Evolutionary conservation across 768 basidiomycete species (phyloP).

Genomic region (Boletus patriciae): DNA sequence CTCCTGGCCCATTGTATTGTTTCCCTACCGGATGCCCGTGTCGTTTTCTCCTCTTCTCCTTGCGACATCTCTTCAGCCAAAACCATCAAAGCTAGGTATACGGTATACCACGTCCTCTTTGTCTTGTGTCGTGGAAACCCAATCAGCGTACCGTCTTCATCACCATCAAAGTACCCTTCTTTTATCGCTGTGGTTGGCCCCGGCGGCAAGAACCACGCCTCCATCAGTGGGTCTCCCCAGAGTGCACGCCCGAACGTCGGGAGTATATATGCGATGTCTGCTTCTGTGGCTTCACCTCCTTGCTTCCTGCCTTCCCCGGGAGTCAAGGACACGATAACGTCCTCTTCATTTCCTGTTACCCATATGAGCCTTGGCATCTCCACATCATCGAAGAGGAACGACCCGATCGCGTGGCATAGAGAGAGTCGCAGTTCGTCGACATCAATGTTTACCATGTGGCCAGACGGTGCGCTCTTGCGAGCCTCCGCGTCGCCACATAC

Average conservation of each 20-base stretch:
- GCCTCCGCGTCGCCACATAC: slow-evolving; percentile 33
- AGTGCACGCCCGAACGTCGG: slow-evolving; percentile 53
- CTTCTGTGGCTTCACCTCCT: slow-evolving; percentile 18
- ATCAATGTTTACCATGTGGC: slow-evolving; percentile 18
- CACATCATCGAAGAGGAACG: slow-evolving; percentile 75
- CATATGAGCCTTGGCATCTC: slow-evolving; percentile 68
- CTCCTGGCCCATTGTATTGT: slow-evolving; percentile 42
- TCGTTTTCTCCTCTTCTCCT: slow-evolving; percentile 15
- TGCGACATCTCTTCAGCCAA: slow-evolving; percentile 43
- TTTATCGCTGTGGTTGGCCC: slow-evolving; percentile 50
- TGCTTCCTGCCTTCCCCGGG: slow-evolving; percentile 2
- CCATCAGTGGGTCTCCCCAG: slow-evolving; percentile 78
- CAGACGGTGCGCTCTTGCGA: slow-evolving; percentile 9
- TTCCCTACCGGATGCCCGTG: slow-evolving; percentile 21
- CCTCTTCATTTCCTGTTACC: slow-evolving; percentile 59
- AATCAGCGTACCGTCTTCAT: slow-evolving; percentile 50
- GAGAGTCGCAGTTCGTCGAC: slow-evolving; percentile 46
- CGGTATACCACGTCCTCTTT: slow-evolving; percentile 74
- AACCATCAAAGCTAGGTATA: slow-evolving; percentile 59
- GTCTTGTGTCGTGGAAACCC: slow-evolving; percentile 68
- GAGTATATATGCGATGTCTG: slow-evolving; percentile 35
- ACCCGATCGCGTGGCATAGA: slow-evolving; percentile 70
- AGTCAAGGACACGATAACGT: slow-evolving; percentile 51
- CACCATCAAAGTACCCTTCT: slow-evolving; percentile 54
- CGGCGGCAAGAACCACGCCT: slow-evolving; percentile 56